Base-by-base conservation (phyloP, 2,329 filamentous ascomycete genomes). In the Talaromyces sp. region DNA sequence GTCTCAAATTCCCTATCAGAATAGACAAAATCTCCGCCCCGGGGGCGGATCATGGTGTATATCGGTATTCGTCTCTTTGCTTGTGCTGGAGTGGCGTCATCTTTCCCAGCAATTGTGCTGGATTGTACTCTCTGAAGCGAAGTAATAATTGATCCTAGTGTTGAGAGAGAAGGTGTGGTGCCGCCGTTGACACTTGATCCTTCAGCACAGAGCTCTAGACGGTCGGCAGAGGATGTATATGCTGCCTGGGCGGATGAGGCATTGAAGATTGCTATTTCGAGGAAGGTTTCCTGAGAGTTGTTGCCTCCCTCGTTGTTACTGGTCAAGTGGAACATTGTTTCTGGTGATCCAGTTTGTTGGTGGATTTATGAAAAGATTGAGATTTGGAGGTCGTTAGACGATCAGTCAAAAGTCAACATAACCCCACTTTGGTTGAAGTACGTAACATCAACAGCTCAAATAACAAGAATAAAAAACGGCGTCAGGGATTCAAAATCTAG, bases 41-140 rank as follows among this genome's bases (percentile, higher is more conserved):
- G 79, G 0, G 84, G 83, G 1, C 85, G 79, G 64, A 86, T 82
- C 84, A 87, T 86, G 36, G 84, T 75, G 67, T 82, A 80, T 19
- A 86, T 74, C 0, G 84, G 83, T 53, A 80, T 77, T 5, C 58
- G 38, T 6, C 25, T 49, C 11, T 19, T 34, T 34, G 7, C 25
- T 40, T 53, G 11, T 25, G 22, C 1, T 45, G 56, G 5, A 13
- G 8, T 13, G 38, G 1, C 34, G 27, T 40, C 13, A 29, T 43
- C 13, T 43, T 40, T 22, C 6, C 34, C 22, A 25, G 17, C 4
- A 75, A 62, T 61, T 70, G 54, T 64, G 70, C 25, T 67, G 76
- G 61, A 73, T 69, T 19, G 67, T 58, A 25, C 13, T 40, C 65
- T 29, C n/a, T 77, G 65, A 71, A 69, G 1, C 69, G 70, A 8